phyloP scores from a whole-genome alignment of 768 basidiomycete genomes.

The Hypholoma sublateritium region DNA sequence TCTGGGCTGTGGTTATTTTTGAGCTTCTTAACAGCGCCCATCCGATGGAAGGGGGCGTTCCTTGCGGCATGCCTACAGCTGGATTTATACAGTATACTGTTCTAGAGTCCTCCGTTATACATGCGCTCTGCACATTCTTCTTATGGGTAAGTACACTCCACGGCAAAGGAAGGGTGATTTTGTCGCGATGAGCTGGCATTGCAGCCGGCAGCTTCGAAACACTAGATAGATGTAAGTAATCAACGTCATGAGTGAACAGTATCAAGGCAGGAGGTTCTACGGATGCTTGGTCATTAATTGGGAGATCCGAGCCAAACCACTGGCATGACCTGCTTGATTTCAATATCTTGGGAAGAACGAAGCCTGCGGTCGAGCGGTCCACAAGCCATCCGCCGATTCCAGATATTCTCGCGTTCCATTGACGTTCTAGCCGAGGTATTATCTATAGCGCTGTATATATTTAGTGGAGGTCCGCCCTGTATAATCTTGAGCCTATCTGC shows the following conservation, averaged over 20 bases:
- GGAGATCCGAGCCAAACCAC: background rate
- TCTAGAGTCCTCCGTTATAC: background rate
- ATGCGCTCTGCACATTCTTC: slow-evolving; percentile 5
- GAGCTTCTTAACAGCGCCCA: slow-evolving; percentile 12
- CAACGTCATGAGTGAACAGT: slow-evolving; percentile 3
- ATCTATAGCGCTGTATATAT: background rate
- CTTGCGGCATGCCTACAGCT: slow-evolving; percentile 1
- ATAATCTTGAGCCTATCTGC: background rate
- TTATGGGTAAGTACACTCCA: slow-evolving; percentile 9
- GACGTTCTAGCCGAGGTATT: background rate
- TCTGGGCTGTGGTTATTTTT: slow-evolving; percentile 7
- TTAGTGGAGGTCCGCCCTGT: background rate
- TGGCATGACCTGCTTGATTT: background rate
- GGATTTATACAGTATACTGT: slow-evolving; percentile 2
- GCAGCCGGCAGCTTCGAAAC: slow-evolving; percentile 10
- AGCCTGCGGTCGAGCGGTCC: background rate
- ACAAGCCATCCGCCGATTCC: no score
- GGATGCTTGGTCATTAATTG: background rate
- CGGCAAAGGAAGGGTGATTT: background rate
- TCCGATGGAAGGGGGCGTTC: background rate
- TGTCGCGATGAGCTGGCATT: slow-evolving; percentile 14
- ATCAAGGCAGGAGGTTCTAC: background rate
- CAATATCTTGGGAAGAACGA: background rate
- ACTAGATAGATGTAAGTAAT: slow-evolving; percentile 1
- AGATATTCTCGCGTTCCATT: background rate